A percentile compares a stretch with the other conserved stretches of the same genome.
Evolutionary conservation across 306 rosid genomes (phyloP).

Genomic region (Datisca glomerata): DNA sequence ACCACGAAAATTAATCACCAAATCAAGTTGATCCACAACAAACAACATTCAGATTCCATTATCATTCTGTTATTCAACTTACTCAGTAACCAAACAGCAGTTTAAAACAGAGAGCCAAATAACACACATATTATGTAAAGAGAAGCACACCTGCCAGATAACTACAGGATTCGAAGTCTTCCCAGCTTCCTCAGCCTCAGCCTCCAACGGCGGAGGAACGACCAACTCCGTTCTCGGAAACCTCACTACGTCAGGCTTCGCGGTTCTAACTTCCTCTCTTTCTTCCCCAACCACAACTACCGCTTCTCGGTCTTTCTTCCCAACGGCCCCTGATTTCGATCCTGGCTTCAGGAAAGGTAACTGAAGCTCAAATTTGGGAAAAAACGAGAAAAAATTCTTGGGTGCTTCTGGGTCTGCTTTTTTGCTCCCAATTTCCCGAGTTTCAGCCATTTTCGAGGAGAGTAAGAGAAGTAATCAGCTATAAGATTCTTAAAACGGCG

Average conservation of each 20-base stretch:
- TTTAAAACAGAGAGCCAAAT: no score
- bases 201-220: slow-evolving; percentile 35
- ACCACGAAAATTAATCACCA: no score
- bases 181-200: slow-evolving; percentile 31
- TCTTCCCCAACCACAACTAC: slow-evolving; percentile 7
- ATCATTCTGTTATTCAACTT: no score
- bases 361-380: slow-evolving; percentile 38
- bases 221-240: slow-evolving; percentile 38
- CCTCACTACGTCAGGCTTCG: slow-evolving; percentile 32
- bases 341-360: slow-evolving; percentile 39
- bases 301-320: not conserved
- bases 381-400: slow-evolving; percentile 23
- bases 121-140: not conserved
- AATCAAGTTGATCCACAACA: no score
- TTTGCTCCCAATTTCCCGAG: no score
- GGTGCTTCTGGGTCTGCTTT: no score
- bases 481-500: no score
- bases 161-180: slow-evolving; percentile 67
- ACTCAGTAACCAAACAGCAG: no score
- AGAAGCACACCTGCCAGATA: slow-evolving; percentile 53
- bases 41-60: no score
- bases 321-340: not conserved
- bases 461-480: no score
- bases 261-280: not conserved
- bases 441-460: no score